Conservation (phyloP, 257 asterid species). For the Solanum paucissectum region DNA sequence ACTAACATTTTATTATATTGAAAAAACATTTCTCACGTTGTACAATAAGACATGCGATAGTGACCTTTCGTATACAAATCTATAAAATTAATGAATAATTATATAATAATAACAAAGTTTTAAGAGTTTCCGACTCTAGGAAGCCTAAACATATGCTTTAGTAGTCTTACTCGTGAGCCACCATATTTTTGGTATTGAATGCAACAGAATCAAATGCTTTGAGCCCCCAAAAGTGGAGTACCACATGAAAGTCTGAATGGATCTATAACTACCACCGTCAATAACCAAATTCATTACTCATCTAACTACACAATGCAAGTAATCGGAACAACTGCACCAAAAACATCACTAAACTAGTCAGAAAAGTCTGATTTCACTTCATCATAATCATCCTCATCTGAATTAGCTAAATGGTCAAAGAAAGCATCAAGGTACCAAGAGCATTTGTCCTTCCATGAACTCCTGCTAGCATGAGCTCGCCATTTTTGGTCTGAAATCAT, state of each 20-base stretch:
- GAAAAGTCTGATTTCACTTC: not conserved
- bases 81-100: not conserved
- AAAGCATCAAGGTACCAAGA: slow-evolving; percentile 18
- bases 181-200: not conserved
- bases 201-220: not conserved
- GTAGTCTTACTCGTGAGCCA: not conserved
- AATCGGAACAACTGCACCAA: not conserved
- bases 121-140: not conserved
- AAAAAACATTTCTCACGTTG: not conserved
- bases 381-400: not conserved
- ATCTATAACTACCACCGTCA: not conserved
- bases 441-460: slow-evolving; percentile 17
- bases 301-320: not conserved
- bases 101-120: not conserved
- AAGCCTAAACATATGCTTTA: not conserved
- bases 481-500: slow-evolving; percentile 20
- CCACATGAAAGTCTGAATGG: not conserved
- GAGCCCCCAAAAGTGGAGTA: not conserved
- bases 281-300: not conserved
- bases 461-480: slow-evolving; percentile 11
- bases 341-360: not conserved
- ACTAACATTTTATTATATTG: not conserved
- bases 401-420: slow-evolving; percentile 12
- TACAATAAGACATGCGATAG: not conserved
- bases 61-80: not conserved